Evolutionary conservation across 2,329 filamentous ascomycete species (phyloP), one percentile per base, ranked within the genome.

Genomic region (Cadophora luteo-olivacea): DNA sequence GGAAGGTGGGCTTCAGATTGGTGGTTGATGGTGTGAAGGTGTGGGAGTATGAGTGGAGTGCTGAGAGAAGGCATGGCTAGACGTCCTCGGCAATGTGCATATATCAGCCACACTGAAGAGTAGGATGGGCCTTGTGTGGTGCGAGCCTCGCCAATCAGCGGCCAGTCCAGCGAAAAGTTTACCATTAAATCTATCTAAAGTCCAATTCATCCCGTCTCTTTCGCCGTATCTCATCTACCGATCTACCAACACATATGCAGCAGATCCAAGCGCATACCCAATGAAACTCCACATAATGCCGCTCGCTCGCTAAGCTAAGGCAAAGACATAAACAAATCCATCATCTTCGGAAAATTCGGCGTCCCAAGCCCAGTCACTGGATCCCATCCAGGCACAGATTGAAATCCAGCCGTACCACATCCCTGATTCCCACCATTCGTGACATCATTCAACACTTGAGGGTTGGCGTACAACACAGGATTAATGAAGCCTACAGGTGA

Each of bases 401-500:
- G 70, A 68, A 79, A 79, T 7, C 78, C 78, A 4, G 71, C 65
- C 1, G 76, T 77, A 22, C 77, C 76, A 69, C 78, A 79, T 0
- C 78, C 78, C 45, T 72, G 66, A 67, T 77, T 78, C 5, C 72
- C 71, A 4, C 78, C 78, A 45, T 71, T 73, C 8, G 74, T 77
- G 55, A 79, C 72, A 73, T 79, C 78, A 12, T 75, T 78, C 54
- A 79, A 72, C 1, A 74, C 74, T 48, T 76, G 65, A 0, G 74
- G 75, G 54, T 74, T 72, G 9, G 70, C 74, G 68, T 77, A 77
- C 24, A 77, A 36, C 0, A 69, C 71, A 1, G 80, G 80, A 57
- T 82, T 82, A 5, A 81, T 72, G 52, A 81, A 82, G 0, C 80
- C 80, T 2, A 82, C 76, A 0, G 79, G 74, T 4, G 72, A 64